phyloP scores from a whole-genome alignment of 2,329 filamentous ascomycete genomes.

The Fusarium nodosum region DNA sequence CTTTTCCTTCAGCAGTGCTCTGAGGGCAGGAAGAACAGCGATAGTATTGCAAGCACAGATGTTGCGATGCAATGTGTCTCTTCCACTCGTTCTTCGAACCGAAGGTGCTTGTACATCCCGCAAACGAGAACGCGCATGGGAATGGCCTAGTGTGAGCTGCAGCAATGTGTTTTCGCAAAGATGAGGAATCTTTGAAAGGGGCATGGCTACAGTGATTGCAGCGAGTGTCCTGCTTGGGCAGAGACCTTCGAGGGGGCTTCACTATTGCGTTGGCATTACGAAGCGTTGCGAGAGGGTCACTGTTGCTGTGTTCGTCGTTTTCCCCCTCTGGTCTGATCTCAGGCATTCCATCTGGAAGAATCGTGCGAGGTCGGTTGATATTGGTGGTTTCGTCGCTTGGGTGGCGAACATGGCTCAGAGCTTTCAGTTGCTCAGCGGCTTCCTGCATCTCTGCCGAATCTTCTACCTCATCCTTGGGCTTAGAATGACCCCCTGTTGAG shows the following conservation, averaged over 20 bases:
- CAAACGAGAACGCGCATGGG: slow-evolving; percentile 86
- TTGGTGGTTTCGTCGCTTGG: slow-evolving; percentile 61
- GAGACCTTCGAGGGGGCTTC: slow-evolving; percentile 62
- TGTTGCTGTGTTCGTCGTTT: slow-evolving; percentile 51
- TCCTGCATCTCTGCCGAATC: slow-evolving; percentile 79
- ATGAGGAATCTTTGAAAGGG: slow-evolving; percentile 76
- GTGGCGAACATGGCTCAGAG: slow-evolving; percentile 73
- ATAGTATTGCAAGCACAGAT: slow-evolving; percentile 78
- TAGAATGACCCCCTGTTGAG: slow-evolving; percentile 40
- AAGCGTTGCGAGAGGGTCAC: slow-evolving; percentile 42
- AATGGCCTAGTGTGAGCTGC: slow-evolving; percentile 81
- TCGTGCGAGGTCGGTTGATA: slow-evolving; percentile 55
- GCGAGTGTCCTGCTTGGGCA: slow-evolving; percentile 71
- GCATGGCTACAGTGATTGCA: slow-evolving; percentile 73
- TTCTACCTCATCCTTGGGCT: slow-evolving; percentile 60
- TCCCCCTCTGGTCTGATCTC: slow-evolving; percentile 56
- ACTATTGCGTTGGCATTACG: slow-evolving; percentile 49
- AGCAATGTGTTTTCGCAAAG: slow-evolving; percentile 75
- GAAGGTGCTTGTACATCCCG: slow-evolving; percentile 86
- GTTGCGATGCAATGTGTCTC: slow-evolving; percentile 90
- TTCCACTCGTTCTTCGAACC: slow-evolving; percentile 99
- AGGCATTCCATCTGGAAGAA: slow-evolving; percentile 56
- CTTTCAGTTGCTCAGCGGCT: slow-evolving; percentile 75
- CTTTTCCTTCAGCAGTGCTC: slow-evolving; percentile 67
- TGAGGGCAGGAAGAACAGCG: slow-evolving; percentile 73